Evolutionary conservation across 2,329 filamentous ascomycete genomes (phyloP).

Genomic region (Madurella fahalii): DNA sequence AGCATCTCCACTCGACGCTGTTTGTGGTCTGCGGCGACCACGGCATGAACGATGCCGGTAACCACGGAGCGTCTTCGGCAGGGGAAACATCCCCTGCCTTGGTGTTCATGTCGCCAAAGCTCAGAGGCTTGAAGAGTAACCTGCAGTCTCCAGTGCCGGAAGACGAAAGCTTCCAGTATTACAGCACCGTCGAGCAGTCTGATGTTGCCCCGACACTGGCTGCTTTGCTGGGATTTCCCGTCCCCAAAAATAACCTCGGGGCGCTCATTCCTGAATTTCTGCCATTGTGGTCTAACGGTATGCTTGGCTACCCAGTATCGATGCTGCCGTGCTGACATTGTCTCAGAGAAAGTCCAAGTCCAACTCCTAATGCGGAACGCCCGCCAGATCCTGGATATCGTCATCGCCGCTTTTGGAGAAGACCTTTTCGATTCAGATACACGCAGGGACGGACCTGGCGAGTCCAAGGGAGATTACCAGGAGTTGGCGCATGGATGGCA

Average conservation of each 20-base stretch:
- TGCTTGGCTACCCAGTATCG: not conserved
- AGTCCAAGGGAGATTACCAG: constrained; percentile 47
- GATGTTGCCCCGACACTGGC: constrained; percentile 89
- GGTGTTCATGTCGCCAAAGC: constrained; percentile 83
- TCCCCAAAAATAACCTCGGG: constrained; percentile 86
- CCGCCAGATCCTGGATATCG: constrained; percentile 71
- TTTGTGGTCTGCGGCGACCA: constrained; percentile 90
- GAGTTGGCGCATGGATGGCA: constrained; percentile 69
- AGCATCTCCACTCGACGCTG: constrained; percentile 72
- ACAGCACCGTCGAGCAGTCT: constrained; percentile 82
- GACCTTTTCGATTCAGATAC: constrained; percentile 39
- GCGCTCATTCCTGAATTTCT: constrained; percentile 78
- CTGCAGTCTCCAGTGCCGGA: constrained; percentile 53
- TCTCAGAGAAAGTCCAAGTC: constrained; percentile 49
- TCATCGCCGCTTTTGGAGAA: constrained; percentile 65
- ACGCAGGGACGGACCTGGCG: constrained; percentile 24
- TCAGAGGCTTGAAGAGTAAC: constrained; percentile 52
- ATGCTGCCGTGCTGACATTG: constrained; percentile 14
- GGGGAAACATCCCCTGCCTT: constrained; percentile 93
- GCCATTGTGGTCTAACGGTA: constrained; percentile 67
- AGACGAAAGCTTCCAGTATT: constrained; percentile 74
- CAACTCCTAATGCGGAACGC: constrained; percentile 75
- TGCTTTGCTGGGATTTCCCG: constrained; percentile 78
- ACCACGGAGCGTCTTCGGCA: constrained; percentile 89
- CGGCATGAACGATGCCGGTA: constrained; percentile 99